A percentile compares a stretch with the other conserved stretches of the same genome.
Conservation (phyloP, 2,329 filamentous ascomycete species). For the Hymenoscyphus albidus region DNA sequence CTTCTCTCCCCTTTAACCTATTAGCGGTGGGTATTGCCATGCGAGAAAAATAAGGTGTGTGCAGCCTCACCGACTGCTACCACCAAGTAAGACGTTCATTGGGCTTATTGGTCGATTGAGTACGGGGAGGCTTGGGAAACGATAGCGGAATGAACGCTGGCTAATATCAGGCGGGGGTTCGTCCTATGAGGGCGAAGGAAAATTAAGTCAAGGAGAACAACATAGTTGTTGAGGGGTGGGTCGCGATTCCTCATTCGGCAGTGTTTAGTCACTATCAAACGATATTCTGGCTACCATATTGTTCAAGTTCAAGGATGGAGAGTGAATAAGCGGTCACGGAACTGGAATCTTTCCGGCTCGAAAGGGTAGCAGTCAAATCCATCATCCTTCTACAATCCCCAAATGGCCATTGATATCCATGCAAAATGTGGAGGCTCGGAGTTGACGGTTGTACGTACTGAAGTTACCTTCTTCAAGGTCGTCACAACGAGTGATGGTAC, state of each 20-base stretch:
- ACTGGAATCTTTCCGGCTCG: neutral
- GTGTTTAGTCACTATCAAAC: constrained; percentile 1
- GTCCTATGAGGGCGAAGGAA: constrained; percentile 1
- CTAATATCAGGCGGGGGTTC: constrained; percentile 5
- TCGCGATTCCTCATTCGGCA: constrained; percentile 1
- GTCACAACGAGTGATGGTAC: neutral
- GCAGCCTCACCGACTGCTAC: constrained; percentile 21
- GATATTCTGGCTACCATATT: neutral
- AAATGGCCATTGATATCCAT: neutral
- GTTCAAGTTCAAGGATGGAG: neutral
- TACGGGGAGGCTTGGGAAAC: constrained; percentile 12
- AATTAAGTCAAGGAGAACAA: constrained; percentile 2
- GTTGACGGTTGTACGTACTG: neutral
- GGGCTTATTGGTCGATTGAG: constrained; percentile 8
- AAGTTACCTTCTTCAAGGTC: neutral
- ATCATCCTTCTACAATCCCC: neutral
- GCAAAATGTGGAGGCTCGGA: neutral
- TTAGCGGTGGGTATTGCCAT: constrained; percentile 14
- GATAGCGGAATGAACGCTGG: constrained; percentile 8
- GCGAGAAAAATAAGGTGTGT: constrained; percentile 18
- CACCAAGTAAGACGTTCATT: constrained; percentile 7
- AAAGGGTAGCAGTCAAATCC: neutral
- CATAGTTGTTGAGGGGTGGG: neutral
- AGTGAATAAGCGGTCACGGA: neutral
- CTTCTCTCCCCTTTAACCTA: constrained; percentile 18